These are phyloP conservation scores for Calonectria honghensis DNA, from an alignment of 2,329 filamentous ascomycete species.

Conservation along the genomic window DNA sequence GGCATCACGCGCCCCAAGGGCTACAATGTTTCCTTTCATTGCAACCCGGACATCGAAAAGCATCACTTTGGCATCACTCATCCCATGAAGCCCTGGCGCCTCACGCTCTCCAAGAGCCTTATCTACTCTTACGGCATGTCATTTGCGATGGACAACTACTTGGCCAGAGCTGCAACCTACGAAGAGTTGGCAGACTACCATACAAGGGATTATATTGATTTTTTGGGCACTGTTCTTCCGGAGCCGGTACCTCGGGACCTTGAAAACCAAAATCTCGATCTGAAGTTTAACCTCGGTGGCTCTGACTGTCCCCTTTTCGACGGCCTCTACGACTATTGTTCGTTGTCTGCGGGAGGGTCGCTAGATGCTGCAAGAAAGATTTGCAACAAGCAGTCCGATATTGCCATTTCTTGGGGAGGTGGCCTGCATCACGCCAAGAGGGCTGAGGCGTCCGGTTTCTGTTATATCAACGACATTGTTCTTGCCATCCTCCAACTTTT, in stretches of 20 bases:
- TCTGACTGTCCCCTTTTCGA: constrained; percentile 98
- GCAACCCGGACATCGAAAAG: constrained; percentile 94
- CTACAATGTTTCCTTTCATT: constrained; percentile 95
- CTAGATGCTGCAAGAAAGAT: constrained; percentile 94
- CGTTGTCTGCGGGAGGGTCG: constrained; percentile 92
- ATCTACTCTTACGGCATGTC: constrained; percentile 97
- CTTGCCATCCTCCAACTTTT: constrained; percentile 93
- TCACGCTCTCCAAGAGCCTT: constrained; percentile 95
- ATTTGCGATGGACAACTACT: constrained; percentile 96
- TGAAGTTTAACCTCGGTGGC: constrained; percentile 89
- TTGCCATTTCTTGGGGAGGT: constrained; percentile 98
- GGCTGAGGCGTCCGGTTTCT: constrained; percentile 94
- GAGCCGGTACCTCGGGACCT: constrained; percentile 79
- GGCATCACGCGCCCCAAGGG: constrained; percentile 88
- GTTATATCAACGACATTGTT: constrained; percentile 99
- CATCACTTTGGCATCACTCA: constrained; percentile 98
- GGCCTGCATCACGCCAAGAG: constrained; percentile 98
- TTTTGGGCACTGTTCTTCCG: constrained; percentile 83
- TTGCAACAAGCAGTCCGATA: constrained; percentile 89
- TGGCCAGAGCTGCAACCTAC: constrained; percentile 87
- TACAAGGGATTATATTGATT: constrained; percentile 91
- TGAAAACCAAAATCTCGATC: constrained; percentile 77
- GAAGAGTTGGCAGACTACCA: constrained; percentile 94
- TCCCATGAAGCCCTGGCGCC: constrained; percentile 99
- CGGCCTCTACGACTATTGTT: constrained; percentile 95